phyloP scores from a whole-genome alignment of 345 rosid genomes.

The Corymbia maculata region DNA sequence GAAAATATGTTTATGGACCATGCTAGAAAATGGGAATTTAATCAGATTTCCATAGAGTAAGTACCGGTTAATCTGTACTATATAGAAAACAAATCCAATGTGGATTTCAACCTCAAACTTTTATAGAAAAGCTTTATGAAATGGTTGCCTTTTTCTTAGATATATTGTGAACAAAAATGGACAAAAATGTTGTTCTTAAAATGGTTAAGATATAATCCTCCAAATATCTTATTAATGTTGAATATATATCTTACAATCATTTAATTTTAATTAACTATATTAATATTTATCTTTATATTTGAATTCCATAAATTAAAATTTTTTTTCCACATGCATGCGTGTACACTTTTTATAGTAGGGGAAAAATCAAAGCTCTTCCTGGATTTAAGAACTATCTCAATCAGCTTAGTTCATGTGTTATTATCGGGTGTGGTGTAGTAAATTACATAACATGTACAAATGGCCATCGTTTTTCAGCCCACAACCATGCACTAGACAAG shows the following conservation, averaged over 20 bases:
- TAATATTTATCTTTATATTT: too few species aligned
- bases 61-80: background rate
- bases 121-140: background rate
- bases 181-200: too few species aligned
- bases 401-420: background rate
- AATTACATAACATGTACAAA: background rate
- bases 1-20: background rate
- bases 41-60: background rate
- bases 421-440: background rate
- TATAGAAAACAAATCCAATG: background rate
- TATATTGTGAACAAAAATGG: background rate
- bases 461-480: fast-evolving
- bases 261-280: too few species aligned
- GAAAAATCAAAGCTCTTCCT: background rate
- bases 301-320: too few species aligned
- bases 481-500: background rate
- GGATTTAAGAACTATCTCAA: background rate
- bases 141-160: background rate
- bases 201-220: background rate
- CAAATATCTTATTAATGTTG: background rate
- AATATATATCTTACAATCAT: background rate
- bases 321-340: background rate
- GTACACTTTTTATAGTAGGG: background rate
- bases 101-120: too few species aligned
- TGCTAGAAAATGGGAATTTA: background rate